phyloP scores from a whole-genome alignment of 495 filamentous ascomycete genomes.

The Apodospora peruviana region DNA sequence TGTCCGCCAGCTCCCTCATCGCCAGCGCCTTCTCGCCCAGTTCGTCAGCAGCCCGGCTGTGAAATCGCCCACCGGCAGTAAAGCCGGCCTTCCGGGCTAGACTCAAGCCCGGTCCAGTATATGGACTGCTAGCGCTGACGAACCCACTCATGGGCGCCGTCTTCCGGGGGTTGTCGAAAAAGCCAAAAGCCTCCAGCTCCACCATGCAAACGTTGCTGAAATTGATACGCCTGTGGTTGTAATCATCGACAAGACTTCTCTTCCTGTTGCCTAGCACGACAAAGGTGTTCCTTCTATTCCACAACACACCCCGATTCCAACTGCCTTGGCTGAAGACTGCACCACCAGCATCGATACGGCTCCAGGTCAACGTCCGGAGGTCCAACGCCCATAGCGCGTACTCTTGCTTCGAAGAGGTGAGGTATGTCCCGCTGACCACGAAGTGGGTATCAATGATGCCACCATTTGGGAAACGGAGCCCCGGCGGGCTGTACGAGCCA shows the following conservation, averaged over 20 bases:
- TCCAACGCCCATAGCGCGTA: constrained; percentile 97
- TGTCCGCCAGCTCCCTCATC: constrained; percentile 84
- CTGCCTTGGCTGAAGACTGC: constrained; percentile 91
- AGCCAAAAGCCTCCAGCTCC: constrained; percentile 91
- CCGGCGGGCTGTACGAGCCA: constrained; percentile 79
- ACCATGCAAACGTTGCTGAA: constrained; percentile 95
- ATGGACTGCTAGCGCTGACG: constrained; percentile 71
- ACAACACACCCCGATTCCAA: constrained; percentile 92
- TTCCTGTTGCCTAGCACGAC: constrained; percentile 92
- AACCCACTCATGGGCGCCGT: constrained; percentile 72
- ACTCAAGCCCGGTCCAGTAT: constrained; percentile 42
- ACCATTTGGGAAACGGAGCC: constrained; percentile 90
- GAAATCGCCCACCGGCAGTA: constrained; percentile 61
- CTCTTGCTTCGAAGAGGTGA: constrained; percentile 96
- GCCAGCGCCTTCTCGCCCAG: constrained; percentile 75
- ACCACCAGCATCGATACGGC: constrained; percentile 91
- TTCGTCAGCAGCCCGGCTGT: constrained; percentile 69
- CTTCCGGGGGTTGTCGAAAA: constrained; percentile 88
- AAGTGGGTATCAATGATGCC: constrained; percentile 92
- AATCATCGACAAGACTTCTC: constrained; percentile 92
- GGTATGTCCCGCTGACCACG: constrained; percentile 91
- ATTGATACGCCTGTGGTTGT: constrained; percentile 95
- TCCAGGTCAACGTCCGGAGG: constrained; percentile 81
- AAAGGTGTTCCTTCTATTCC: constrained; percentile 88
- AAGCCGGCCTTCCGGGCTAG: constrained; percentile 56